Conservation (phyloP, 2,329 filamentous ascomycete genomes). For the Blastomyces gilchristii region DNA sequence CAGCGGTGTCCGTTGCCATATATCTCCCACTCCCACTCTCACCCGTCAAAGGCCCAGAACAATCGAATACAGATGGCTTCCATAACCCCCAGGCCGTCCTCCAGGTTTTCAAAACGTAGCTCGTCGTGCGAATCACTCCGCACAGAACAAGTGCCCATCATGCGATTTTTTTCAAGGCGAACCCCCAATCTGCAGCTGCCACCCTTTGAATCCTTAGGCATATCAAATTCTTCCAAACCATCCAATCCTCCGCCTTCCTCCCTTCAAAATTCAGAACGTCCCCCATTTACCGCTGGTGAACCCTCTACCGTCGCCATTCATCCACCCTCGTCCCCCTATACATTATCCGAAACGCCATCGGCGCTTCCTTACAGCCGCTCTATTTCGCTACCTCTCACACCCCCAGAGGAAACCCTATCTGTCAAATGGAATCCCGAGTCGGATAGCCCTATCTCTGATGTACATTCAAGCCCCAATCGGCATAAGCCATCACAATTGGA, state of each 20-base stretch:
- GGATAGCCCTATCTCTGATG: conserved; percentile 21
- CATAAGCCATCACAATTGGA: conserved; percentile 1
- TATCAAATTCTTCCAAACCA: conserved; percentile 32
- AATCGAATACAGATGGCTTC: conserved; percentile 4
- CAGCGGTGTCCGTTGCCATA: neutral
- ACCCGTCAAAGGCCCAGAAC: neutral
- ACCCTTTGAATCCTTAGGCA: conserved; percentile 44
- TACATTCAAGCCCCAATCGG: neutral
- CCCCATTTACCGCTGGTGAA: neutral
- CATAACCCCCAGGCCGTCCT: conserved; percentile 2
- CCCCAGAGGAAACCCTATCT: conserved; percentile 33
- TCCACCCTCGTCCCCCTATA: neutral
- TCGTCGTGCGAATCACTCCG: conserved; percentile 10
- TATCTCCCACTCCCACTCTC: too few species aligned
- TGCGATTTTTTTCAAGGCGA: conserved; percentile 29
- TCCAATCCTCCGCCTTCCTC: neutral
- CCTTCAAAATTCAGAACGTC: neutral
- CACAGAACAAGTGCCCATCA: conserved; percentile 27
- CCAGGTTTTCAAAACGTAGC: conserved; percentile 11
- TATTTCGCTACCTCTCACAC: conserved; percentile 20
- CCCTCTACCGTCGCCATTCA: neutral
- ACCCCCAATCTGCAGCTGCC: conserved; percentile 40
- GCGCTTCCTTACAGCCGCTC: neutral
- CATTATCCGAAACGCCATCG: neutral
- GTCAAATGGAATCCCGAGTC: conserved; percentile 29